phyloP scores from a whole-genome alignment of 2,329 filamentous ascomycete species.

The Zarea fungicola region DNA sequence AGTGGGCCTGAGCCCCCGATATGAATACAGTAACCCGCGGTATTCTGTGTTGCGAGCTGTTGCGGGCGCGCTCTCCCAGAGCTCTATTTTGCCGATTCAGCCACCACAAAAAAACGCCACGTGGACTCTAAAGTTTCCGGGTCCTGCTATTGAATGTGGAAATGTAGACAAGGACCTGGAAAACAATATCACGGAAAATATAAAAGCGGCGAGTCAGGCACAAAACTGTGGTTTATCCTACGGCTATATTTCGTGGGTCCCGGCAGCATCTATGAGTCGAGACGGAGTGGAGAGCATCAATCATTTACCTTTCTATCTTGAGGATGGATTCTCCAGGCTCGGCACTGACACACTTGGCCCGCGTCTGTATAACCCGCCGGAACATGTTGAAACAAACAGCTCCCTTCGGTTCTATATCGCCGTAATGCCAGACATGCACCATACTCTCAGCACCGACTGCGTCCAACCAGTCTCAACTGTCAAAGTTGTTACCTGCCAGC shows the following conservation, averaged over 20 bases:
- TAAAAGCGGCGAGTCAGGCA: not conserved
- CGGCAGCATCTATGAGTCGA: not conserved
- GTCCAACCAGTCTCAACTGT: not conserved
- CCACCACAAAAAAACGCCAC: not conserved
- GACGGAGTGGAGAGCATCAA: not conserved
- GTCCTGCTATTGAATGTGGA: not conserved
- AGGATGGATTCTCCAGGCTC: not conserved
- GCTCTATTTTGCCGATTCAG: not conserved
- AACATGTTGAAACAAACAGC: not conserved
- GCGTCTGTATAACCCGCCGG: too few species aligned
- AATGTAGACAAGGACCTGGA: not conserved
- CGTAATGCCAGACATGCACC: not conserved
- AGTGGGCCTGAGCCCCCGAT: not conserved
- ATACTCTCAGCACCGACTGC: too few species aligned
- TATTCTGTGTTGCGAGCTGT: not conserved
- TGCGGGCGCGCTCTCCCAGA: not conserved
- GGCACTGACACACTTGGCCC: not conserved
- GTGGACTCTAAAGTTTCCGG: not conserved
- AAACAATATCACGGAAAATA: not conserved
- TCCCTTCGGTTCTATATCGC: not conserved
- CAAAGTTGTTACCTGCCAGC: not conserved
- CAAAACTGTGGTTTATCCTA: not conserved
- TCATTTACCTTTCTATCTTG: not conserved
- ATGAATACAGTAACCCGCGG: not conserved
- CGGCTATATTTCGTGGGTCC: not conserved